phyloP scores from a whole-genome alignment of 2,329 filamentous ascomycete genomes.

The Amauroascus niger region DNA sequence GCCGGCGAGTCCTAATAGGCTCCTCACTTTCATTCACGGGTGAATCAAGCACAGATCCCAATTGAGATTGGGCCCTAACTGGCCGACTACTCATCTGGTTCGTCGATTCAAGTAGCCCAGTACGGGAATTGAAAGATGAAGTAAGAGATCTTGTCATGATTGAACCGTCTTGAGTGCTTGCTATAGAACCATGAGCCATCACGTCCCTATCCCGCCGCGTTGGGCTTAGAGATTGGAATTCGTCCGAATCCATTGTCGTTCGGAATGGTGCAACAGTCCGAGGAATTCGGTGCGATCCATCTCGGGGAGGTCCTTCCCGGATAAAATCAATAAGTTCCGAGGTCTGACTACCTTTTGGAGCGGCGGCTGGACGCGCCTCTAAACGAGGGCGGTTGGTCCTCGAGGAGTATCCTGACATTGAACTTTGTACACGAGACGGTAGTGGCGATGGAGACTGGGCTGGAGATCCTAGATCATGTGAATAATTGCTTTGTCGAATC shows the following conservation, averaged over 20 bases:
- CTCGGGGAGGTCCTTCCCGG: slow-evolving; percentile 64
- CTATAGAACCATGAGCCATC: slow-evolving; percentile 30
- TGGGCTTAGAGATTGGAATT: slow-evolving; percentile 39
- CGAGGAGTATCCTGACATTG: slow-evolving; percentile 1
- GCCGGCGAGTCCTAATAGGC: slow-evolving; percentile 63
- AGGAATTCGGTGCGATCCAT: slow-evolving; percentile 61
- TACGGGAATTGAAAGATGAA: slow-evolving; percentile 65
- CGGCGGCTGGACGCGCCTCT: slow-evolving; percentile 61
- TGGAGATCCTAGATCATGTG: not conserved
- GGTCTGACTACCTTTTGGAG: slow-evolving; percentile 55
- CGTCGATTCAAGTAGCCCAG: slow-evolving; percentile 50
- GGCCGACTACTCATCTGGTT: not conserved
- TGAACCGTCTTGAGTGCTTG: slow-evolving; percentile 45
- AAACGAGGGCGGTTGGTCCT: slow-evolving; percentile 40
- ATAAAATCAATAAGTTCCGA: slow-evolving; percentile 95
- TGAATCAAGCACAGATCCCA: slow-evolving; percentile 9
- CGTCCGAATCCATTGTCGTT: slow-evolving; percentile 76
- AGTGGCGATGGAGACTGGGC: not conserved
- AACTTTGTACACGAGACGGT: slow-evolving; percentile 22
- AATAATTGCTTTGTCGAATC: not conserved
- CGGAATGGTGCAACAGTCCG: slow-evolving; percentile 77
- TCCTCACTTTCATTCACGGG: not conserved
- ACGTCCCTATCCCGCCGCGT: slow-evolving; percentile 23
- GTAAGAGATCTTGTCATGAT: slow-evolving; percentile 41
- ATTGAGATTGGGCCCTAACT: not conserved